Evolutionary conservation across 441 rosid species (phyloP).

Genomic region (Populus trichocarpa): DNA sequence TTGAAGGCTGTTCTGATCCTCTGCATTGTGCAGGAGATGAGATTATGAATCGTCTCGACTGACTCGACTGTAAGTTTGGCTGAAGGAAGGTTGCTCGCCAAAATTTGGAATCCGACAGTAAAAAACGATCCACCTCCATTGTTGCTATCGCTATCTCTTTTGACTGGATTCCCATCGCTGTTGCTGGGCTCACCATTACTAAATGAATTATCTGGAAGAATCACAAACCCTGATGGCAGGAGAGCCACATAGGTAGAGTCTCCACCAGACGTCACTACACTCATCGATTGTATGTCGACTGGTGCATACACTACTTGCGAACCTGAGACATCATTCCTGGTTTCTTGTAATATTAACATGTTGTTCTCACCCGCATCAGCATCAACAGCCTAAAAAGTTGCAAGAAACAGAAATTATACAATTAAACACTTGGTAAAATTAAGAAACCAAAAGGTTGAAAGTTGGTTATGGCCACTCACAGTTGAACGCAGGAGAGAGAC

Average conservation of each 20-base stretch:
- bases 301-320: conserved; percentile 82
- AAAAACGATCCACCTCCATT: conserved; percentile 60
- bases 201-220: conserved; percentile 46
- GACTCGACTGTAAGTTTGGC: conserved; percentile 68
- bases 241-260: conserved; percentile 56
- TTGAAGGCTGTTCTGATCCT: conserved; percentile 70
- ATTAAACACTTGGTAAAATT: background rate
- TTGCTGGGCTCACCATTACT: conserved; percentile 10
- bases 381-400: conserved; percentile 30
- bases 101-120: conserved; percentile 70
- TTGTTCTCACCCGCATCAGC: conserved; percentile 34
- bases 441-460: background rate
- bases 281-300: conserved; percentile 66
- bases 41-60: conserved; percentile 70
- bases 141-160: conserved; percentile 17
- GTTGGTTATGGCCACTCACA: conserved; percentile 29
- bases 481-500: conserved; percentile 68
- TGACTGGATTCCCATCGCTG: conserved; percentile 10
- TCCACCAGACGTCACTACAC: conserved; percentile 61
- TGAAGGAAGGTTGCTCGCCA: conserved; percentile 51
- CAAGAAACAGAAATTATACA: background rate
- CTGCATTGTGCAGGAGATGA: conserved; percentile 69
- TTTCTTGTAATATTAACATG: conserved; percentile 81
- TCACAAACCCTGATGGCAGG: conserved; percentile 30
- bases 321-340: conserved; percentile 71